Percentiles rank a stretch among this genome's conserved stretches.
These are phyloP conservation scores for Salix arbutifolia DNA, from an alignment of 345 rosid genomes.

Conservation along the genomic window DNA sequence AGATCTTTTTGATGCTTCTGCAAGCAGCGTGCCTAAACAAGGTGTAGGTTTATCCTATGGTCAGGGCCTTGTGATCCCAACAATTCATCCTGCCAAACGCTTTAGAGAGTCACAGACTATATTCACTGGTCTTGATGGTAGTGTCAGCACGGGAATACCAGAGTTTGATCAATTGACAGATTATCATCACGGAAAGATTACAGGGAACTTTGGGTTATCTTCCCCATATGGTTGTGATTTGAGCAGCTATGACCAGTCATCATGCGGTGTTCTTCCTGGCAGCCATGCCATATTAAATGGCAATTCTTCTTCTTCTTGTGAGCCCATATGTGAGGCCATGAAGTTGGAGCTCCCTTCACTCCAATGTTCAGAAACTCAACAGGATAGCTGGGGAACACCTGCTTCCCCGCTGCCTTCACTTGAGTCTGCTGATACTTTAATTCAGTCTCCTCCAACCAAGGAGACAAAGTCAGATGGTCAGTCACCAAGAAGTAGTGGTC, in stretches of 20 bases:
- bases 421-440: constrained; percentile 65
- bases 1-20: constrained; percentile 53
- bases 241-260: constrained; percentile 35
- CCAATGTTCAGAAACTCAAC: constrained; percentile 85
- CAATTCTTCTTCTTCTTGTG: constrained; percentile 48
- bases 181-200: constrained; percentile 44
- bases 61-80: constrained; percentile 47
- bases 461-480: constrained; percentile 43
- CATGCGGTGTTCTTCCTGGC: constrained; percentile 52
- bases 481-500: constrained; percentile 75
- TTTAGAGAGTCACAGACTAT: constrained; percentile 49
- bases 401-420: constrained; percentile 60
- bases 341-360: constrained; percentile 99
- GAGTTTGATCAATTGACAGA: constrained; percentile 37
- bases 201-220: constrained; percentile 41
- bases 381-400: constrained; percentile 68
- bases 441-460: constrained; percentile 71
- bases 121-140: constrained; percentile 39
- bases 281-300: constrained; percentile 80
- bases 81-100: constrained; percentile 53
- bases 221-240: constrained; percentile 53
- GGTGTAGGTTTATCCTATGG: constrained; percentile 54
- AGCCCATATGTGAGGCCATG: constrained; percentile 64
- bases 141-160: constrained; percentile 43
- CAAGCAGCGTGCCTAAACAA: constrained; percentile 55